Evolutionary conservation across 2,329 filamentous ascomycete genomes (phyloP).

Genomic region (Chrysoporthe puriensis): DNA sequence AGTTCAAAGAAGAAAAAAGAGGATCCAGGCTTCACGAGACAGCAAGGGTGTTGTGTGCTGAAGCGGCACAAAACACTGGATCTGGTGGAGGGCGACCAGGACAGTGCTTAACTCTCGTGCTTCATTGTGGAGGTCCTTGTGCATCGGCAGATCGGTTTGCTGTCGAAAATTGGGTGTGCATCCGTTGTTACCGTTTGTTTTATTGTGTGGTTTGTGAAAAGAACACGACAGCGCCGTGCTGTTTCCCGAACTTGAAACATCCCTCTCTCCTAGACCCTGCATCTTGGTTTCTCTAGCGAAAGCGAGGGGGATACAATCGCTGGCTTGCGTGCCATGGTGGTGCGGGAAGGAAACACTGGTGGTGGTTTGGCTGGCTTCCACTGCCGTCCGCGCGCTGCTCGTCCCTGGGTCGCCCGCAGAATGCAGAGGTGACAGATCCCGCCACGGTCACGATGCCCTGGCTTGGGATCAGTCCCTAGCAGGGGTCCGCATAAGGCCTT

Average conservation of each 20-base stretch:
- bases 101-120: slow-evolving; percentile 24
- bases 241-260: neutral
- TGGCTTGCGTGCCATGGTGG: neutral
- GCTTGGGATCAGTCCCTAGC: neutral
- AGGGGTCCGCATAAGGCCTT: neutral
- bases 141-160: slow-evolving; percentile 18
- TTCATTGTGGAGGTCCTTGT: slow-evolving; percentile 9
- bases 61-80: slow-evolving; percentile 23
- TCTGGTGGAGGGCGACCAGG: slow-evolving; percentile 16
- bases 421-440: neutral
- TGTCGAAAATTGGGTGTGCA: slow-evolving; percentile 11
- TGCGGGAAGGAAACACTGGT: neutral
- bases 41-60: slow-evolving; percentile 16
- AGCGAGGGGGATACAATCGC: too few relatives aligned
- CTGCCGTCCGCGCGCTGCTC: neutral
- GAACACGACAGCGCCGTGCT: neutral
- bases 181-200: slow-evolving; percentile 10
- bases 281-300: neutral
- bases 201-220: neutral
- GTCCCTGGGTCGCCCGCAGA: neutral
- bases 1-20: slow-evolving; percentile 5
- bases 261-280: neutral
- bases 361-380: neutral
- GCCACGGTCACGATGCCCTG: neutral
- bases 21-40: slow-evolving; percentile 24